Percentiles rank a stretch among this genome's conserved stretches.
These are phyloP conservation scores for Trametes sp. DNA, from an alignment of 1,284 basidiomycete genomes.

Conservation along the genomic window DNA sequence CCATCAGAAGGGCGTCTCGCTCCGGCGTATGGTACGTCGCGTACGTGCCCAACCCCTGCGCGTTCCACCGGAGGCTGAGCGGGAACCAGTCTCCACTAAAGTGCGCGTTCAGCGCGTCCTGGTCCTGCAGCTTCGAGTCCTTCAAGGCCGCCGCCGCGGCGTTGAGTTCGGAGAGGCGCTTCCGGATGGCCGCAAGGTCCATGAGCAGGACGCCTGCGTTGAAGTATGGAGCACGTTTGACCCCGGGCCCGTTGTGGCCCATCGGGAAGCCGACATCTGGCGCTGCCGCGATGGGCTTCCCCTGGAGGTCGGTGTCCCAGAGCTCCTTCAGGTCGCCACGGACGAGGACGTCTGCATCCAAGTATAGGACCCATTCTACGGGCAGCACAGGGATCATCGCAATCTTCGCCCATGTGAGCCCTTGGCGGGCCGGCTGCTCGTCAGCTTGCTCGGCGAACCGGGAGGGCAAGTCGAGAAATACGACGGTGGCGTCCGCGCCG, in stretches of 20 bases:
- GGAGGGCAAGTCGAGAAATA: constrained; percentile 48
- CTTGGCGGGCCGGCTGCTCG: constrained; percentile 34
- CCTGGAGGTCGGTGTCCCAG: constrained; percentile 55
- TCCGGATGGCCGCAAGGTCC: constrained; percentile 53
- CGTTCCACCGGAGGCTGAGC: constrained; percentile 58
- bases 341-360: constrained; percentile 62
- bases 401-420: constrained; percentile 58
- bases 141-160: constrained; percentile 38
- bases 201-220: constrained; percentile 64
- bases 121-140: constrained; percentile 50
- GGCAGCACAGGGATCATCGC: constrained; percentile 55
- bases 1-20: constrained; percentile 43
- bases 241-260: constrained; percentile 50
- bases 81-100: constrained; percentile 52
- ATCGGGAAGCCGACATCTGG: constrained; percentile 59
- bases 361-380: constrained; percentile 57
- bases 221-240: constrained; percentile 52
- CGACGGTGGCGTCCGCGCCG: constrained; percentile 45
- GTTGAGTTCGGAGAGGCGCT: constrained; percentile 37
- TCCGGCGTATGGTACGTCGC: constrained; percentile 47
- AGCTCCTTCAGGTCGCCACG: constrained; percentile 49
- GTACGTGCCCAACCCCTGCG: constrained; percentile 65
- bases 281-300: constrained; percentile 51
- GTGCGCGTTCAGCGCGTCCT: constrained; percentile 59
- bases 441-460: constrained; percentile 35